These are phyloP conservation scores for Arachnopeziza araneosa DNA, from an alignment of 2,329 filamentous ascomycete species.

Conservation along the genomic window DNA sequence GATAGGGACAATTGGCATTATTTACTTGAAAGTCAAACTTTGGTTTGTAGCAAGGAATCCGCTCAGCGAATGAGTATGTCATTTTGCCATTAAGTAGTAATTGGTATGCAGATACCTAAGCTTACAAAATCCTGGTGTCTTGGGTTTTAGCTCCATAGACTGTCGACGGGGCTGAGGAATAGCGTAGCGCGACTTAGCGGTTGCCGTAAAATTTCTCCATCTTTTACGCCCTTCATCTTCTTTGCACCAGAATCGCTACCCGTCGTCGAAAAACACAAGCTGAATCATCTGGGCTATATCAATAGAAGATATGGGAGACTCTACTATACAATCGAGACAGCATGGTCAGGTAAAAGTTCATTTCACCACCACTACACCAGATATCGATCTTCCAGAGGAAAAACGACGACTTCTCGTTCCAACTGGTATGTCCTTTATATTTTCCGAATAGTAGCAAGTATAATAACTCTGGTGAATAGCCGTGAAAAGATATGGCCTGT, in stretches of 20 bases:
- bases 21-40: no score
- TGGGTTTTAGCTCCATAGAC: no score
- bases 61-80: no score
- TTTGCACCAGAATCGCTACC: no score
- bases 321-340: conserved; percentile 10
- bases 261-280: background rate
- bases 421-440: conserved; percentile 42
- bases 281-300: background rate
- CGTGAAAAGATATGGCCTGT: conserved; percentile 65
- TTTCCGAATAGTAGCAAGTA: background rate
- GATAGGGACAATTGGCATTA: no score
- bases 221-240: background rate
- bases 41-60: no score
- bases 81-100: no score
- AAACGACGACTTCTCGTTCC: conserved; percentile 59
- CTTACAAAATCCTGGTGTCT: no score
- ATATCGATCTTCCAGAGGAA: conserved; percentile 57
- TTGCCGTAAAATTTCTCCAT: background rate
- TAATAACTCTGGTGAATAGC: conserved; percentile 36
- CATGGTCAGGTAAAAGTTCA: conserved; percentile 57
- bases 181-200: no score
- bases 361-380: conserved; percentile 58
- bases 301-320: conserved; percentile 10
- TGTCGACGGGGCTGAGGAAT: no score
- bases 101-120: no score